phyloP scores from a whole-genome alignment of 1,284 basidiomycete species.

The Apiotrichum veenhuisii region DNA sequence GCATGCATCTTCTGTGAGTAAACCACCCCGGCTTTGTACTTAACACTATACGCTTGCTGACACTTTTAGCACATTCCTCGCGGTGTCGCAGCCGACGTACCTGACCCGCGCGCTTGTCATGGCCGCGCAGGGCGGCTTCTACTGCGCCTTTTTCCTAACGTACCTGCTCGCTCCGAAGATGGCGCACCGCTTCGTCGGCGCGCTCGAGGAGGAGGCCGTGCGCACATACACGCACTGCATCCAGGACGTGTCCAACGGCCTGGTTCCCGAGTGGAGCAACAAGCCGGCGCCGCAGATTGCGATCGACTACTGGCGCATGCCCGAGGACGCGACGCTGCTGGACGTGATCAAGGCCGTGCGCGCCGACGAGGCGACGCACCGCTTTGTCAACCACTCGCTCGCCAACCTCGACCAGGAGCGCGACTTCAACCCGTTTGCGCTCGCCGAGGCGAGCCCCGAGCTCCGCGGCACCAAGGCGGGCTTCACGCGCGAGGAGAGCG shows the following conservation, averaged over 20 bases:
- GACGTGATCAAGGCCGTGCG: constrained; percentile 87
- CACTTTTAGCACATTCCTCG: constrained; percentile 74
- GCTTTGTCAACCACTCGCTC: constrained; percentile 88
- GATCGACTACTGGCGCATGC: constrained; percentile 86
- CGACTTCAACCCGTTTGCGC: constrained; percentile 87
- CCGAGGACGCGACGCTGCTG: constrained; percentile 66
- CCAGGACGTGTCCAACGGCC: constrained; percentile 75
- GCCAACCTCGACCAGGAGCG: constrained; percentile 71
- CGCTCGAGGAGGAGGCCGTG: constrained; percentile 93
- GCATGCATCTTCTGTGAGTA: constrained; percentile 79
- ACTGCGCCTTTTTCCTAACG: constrained; percentile 81
- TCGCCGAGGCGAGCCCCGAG: constrained; percentile 81
- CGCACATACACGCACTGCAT: constrained; percentile 82
- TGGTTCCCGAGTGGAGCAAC: constrained; percentile 74
- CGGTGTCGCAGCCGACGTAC: constrained; percentile 68
- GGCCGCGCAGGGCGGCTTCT: constrained; percentile 81
- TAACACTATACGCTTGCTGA: constrained; percentile 1
- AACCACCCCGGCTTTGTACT: constrained; percentile 31
- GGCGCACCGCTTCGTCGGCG: constrained; percentile 92
- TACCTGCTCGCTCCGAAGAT: constrained; percentile 77
- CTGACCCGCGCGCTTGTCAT: constrained; percentile 77
- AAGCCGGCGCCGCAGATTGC: constrained; percentile 80
- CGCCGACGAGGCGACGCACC: constrained; percentile 87
- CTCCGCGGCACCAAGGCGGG: constrained; percentile 69
- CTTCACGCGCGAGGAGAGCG: constrained; percentile 71